These are phyloP conservation scores for Penicillium brevicompactum DNA, from an alignment of 2,329 filamentous ascomycete genomes.

Conservation along the genomic window DNA sequence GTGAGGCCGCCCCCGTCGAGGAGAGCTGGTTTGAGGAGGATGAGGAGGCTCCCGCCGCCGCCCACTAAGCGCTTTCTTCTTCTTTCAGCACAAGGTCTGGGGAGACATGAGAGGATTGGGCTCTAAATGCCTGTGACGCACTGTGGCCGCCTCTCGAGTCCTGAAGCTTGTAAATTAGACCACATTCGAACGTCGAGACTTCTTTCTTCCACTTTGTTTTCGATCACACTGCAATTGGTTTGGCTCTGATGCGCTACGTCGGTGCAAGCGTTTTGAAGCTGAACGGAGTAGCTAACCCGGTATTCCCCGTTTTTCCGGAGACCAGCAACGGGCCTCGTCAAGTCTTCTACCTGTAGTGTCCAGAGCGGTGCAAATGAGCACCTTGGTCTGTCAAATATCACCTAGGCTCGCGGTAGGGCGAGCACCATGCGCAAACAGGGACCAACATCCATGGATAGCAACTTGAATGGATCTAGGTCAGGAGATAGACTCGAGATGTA, in stretches of 20 bases:
- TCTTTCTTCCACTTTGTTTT: constrained; percentile 19
- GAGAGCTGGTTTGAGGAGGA: constrained; percentile 84
- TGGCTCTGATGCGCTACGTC: background rate
- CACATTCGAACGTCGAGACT: constrained; percentile 26
- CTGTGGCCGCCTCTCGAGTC: constrained; percentile 28
- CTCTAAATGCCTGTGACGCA: constrained; percentile 20
- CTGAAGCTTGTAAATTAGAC: constrained; percentile 33
- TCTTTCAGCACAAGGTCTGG: constrained; percentile 30
- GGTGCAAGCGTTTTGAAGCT: background rate
- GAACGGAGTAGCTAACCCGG: background rate
- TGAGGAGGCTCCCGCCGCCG: constrained; percentile 50
- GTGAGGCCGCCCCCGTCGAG: constrained; percentile 62
- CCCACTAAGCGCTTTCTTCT: constrained; percentile 41
- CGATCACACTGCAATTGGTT: background rate
- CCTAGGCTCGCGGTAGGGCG: too few species aligned
- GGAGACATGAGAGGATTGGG: constrained; percentile 30
- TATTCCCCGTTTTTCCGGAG: background rate
- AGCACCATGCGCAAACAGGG: too few species aligned
- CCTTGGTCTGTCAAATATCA: too few species aligned
- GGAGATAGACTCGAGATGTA: too few species aligned
- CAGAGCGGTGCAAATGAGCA: background rate
- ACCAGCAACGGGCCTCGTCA: background rate
- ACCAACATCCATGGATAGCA: too few species aligned
- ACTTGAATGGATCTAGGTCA: too few species aligned
- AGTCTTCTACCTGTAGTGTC: background rate